These are phyloP conservation scores for Pseudogymnoascus destructans DNA, from an alignment of 2,329 filamentous ascomycete genomes.

Conservation along the genomic window DNA sequence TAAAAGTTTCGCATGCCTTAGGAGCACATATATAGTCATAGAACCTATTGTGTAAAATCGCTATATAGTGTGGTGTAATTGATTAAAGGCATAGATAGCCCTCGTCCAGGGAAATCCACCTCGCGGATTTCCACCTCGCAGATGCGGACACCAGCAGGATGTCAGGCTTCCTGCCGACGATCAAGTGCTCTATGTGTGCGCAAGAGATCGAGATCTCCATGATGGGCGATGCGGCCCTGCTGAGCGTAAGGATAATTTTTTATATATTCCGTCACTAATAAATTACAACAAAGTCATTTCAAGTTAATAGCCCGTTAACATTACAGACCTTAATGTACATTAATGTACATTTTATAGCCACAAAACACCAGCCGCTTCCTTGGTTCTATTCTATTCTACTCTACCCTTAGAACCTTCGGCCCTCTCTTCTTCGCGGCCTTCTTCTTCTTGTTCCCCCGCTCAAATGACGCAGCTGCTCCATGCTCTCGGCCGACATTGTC, in stretches of 20 bases:
- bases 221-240: conserved; percentile 63
- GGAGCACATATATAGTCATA: too few species aligned
- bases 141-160: conserved; percentile 30
- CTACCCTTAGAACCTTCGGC: conserved; percentile 57
- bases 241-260: conserved; percentile 28
- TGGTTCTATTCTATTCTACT: conserved; percentile 35
- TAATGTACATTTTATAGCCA: conserved; percentile 7
- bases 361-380: conserved; percentile 4
- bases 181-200: conserved; percentile 78
- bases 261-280: background rate
- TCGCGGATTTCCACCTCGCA: too few species aligned
- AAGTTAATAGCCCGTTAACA: conserved; percentile 8
- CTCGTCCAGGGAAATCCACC: too few species aligned
- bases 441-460: conserved; percentile 75
- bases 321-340: conserved; percentile 5
- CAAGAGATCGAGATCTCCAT: conserved; percentile 67
- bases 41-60: too few species aligned
- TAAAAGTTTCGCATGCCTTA: too few species aligned
- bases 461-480: conserved; percentile 53
- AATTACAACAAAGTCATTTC: background rate
- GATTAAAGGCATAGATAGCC: too few species aligned
- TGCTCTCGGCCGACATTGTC: conserved; percentile 93
- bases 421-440: conserved; percentile 59
- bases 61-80: too few species aligned
- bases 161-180: conserved; percentile 62